phyloP scores from a whole-genome alignment of 345 rosid species.

The Brassica juncea region DNA sequence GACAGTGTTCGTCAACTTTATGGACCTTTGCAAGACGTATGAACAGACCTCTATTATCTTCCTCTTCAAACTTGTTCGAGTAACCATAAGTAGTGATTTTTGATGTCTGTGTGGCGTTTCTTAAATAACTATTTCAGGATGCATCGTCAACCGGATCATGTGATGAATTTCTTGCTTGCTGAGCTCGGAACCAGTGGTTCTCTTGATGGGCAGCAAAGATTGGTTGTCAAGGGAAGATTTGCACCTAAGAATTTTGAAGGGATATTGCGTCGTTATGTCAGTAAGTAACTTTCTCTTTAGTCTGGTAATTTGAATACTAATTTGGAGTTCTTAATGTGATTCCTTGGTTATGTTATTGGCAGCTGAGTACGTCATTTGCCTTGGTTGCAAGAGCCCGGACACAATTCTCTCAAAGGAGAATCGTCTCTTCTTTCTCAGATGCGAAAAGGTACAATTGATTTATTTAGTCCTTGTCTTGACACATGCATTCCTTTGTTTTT shows the following conservation, averaged over 20 bases:
- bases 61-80: background rate
- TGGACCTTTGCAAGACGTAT: constrained; percentile 92
- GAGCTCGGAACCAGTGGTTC: constrained; percentile 86
- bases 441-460: constrained; percentile 52
- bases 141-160: constrained; percentile 87
- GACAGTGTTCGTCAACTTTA: constrained; percentile 85
- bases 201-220: constrained; percentile 79
- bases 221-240: constrained; percentile 80
- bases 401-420: constrained; percentile 62
- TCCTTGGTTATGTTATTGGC: constrained; percentile 5
- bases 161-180: constrained; percentile 71
- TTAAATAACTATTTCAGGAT: constrained; percentile 47
- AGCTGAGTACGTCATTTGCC: constrained; percentile 55
- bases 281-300: constrained; percentile 46
- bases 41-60: constrained; percentile 9
- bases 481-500: background rate
- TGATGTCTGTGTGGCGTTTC: background rate
- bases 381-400: constrained; percentile 58
- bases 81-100: background rate
- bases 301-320: background rate
- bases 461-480: background rate
- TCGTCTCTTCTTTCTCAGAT: constrained; percentile 61
- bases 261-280: constrained; percentile 63
- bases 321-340: background rate
- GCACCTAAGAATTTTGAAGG: constrained; percentile 75